Conservation (phyloP, 805 yeast genomes). For the Wickerhamomyces subpelliculosus region DNA sequence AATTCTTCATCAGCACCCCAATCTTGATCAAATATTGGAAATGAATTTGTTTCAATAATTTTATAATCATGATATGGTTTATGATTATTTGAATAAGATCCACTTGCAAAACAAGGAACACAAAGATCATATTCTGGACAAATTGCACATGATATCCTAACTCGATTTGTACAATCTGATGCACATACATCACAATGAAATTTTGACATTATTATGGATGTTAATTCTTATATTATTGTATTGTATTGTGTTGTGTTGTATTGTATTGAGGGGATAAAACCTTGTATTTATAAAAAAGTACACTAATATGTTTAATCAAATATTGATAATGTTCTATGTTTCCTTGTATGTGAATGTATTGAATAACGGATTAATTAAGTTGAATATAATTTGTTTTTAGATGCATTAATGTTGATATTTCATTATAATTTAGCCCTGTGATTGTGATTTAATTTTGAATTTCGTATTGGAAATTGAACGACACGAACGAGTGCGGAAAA, state of each 20-base stretch:
- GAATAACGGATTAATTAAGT: too few relatives aligned
- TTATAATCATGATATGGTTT: constrained; percentile 92
- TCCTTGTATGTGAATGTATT: too few relatives aligned
- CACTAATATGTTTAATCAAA: too few relatives aligned
- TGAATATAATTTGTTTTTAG: too few relatives aligned
- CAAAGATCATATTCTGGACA: constrained; percentile 95
- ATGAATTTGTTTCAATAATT: constrained; percentile 89
- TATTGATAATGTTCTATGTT: too few relatives aligned
- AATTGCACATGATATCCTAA: constrained; percentile 84
- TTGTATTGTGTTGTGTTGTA: background rate
- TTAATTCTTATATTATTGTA: background rate
- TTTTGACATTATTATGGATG: constrained; percentile 28
- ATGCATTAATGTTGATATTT: too few relatives aligned
- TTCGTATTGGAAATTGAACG: too few relatives aligned
- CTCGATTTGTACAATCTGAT: constrained; percentile 90
- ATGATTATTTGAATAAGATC: constrained; percentile 74
- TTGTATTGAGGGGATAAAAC: background rate
- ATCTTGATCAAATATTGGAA: constrained; percentile 80
- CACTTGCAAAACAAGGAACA: constrained; percentile 93
- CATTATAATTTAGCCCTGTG: too few relatives aligned
- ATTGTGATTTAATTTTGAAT: too few relatives aligned
- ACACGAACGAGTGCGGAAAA: too few relatives aligned
- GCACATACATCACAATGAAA: constrained; percentile 95
- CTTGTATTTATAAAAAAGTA: too few relatives aligned
- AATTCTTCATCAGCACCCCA: constrained; percentile 99